Base-by-base conservation (phyloP, 2,329 filamentous ascomycete genomes). In the Clonostachys rhizophaga region DNA sequence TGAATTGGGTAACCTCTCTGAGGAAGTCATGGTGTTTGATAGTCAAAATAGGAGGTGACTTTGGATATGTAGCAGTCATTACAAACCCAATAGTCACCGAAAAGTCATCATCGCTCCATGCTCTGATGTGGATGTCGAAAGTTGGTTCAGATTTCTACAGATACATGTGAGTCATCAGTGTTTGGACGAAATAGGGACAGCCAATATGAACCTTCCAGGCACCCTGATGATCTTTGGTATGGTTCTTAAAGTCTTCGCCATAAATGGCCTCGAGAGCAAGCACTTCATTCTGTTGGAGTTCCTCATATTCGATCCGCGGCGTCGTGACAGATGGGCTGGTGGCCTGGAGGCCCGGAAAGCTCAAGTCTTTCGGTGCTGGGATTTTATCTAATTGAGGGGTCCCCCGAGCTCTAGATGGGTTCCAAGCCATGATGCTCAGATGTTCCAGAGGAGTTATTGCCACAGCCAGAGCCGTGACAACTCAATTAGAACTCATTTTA, bases 41-140 rank as follows among this genome's bases (percentile, higher is more conserved):
- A 5, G 78, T 82, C 13, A 96, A 68, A 11, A 89, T 70, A 2
- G 91, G 91, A 2, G 83, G 71, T 2, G 90, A 87, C 61, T 89
- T 95, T 5, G 92, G 94, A 63, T 97, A 97, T 1, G 91, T 95
- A 7, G 91, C 87, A 9, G 90, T 94, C 54, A 97, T 73, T 47
- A 88, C 85, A 45, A 95, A 89, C 43, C 81, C 77, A n/a, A 97
- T 69, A 3, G 81, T 83, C 37, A 91, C 74, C 24, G 76, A 77
- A 50, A 90, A 79, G 43, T 91, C 85, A 36, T 83, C 76, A 58
- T 94, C 86, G 0, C 83, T 84, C 5, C 83, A 83, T 10, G 89
- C 79, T 58, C 82, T 89, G 52, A 97, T 76, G 45, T 78, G 81
- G 45, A 97, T 83, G 55, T 89, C 89, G 63, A 97, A 95, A 0